Evolutionary conservation across 305 asterid species (phyloP).

Genomic region (Fraxinus albicans): DNA sequence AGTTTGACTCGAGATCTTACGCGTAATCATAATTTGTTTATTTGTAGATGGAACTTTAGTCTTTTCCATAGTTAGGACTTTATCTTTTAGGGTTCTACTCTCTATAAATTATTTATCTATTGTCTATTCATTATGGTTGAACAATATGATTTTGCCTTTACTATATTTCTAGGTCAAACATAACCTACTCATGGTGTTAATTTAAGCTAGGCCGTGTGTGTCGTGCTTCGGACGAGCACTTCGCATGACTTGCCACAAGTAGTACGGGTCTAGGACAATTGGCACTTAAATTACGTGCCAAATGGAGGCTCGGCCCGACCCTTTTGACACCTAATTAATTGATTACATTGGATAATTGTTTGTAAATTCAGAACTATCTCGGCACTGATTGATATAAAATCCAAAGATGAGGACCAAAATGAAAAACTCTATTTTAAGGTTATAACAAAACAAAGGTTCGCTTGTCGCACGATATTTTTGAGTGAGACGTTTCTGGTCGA

Average conservation of each 20-base stretch:
- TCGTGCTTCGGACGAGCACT: not conserved
- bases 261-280: not conserved
- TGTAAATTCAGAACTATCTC: not conserved
- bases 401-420: not conserved
- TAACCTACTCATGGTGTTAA: not conserved
- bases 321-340: not conserved
- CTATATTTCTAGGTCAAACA: not conserved
- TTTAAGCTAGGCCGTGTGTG: not conserved
- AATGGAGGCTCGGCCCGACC: not conserved
- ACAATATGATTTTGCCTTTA: not conserved
- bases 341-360: not conserved
- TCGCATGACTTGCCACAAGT: not conserved
- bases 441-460: not conserved
- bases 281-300: not conserved
- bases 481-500: conserved; percentile 27
- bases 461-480: conserved; percentile 2
- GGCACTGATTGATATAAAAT: conserved; percentile 11
- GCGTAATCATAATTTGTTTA: not conserved
- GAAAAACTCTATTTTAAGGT: not conserved
- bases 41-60: not conserved
- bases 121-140: not conserved
- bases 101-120: not conserved
- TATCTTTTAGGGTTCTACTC: not conserved
- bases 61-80: not conserved
- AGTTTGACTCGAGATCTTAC: not conserved